These are phyloP conservation scores for Suillus subluteus DNA, from an alignment of 768 basidiomycete genomes.

Conservation along the genomic window DNA sequence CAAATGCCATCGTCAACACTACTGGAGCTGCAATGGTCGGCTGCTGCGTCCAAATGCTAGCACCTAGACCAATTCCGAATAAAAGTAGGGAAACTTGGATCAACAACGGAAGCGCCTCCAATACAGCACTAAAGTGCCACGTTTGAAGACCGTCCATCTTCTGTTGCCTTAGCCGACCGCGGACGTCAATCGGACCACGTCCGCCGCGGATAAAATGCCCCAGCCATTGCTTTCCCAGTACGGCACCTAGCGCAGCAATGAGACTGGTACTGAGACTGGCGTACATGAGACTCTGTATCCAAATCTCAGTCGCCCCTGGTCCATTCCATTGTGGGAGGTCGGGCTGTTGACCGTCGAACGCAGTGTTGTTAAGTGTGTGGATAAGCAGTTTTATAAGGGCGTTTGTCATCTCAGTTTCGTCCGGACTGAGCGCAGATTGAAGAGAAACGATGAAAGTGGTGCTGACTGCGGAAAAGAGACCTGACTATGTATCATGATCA, in stretches of 20 bases:
- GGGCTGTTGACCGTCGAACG: constrained; percentile 8
- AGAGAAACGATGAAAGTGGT: constrained; percentile 42
- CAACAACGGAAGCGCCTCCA: constrained; percentile 16
- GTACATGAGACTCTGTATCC: constrained; percentile 25
- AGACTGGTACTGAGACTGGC: constrained; percentile 27
- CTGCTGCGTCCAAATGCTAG: constrained; percentile 12
- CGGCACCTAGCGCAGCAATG: constrained; percentile 26
- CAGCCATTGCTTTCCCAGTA: constrained; percentile 34
- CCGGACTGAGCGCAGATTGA: constrained; percentile 34
- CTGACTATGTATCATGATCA: constrained; percentile 28
- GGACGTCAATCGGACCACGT: constrained; percentile 24
- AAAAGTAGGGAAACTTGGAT: constrained; percentile 17
- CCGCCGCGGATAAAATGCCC: constrained; percentile 22
- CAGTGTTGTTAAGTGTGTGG: constrained; percentile 11
- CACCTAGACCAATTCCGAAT: constrained; percentile 16
- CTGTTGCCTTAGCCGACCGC: constrained; percentile 14
- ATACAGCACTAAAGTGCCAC: constrained; percentile 17
- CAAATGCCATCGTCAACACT: constrained; percentile 3
- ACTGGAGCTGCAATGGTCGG: constrained; percentile 8
- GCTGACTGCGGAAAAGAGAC: constrained; percentile 44
- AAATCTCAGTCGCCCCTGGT: constrained; percentile 13
- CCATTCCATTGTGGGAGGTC: constrained; percentile 17
- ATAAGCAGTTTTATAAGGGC: constrained; percentile 22
- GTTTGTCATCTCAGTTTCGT: constrained; percentile 25
- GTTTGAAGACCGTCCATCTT: constrained; percentile 17